Evolutionary conservation across 805 yeast genomes (phyloP).

Genomic region (Saturnispora hagleri): DNA sequence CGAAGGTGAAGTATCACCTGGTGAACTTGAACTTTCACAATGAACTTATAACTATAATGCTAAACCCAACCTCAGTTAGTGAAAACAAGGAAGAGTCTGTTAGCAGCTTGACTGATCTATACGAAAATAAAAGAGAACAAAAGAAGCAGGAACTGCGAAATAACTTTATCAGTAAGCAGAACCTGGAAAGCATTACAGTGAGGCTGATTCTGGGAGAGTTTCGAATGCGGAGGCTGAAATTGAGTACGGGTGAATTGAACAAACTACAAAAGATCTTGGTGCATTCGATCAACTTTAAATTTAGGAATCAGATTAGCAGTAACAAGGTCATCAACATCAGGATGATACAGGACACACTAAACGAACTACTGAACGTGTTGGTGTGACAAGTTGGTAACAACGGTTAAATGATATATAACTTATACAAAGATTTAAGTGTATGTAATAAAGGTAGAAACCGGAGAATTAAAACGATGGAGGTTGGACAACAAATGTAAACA

Average conservation of each 20-base stretch:
- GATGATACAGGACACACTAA: background rate
- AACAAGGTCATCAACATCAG: background rate
- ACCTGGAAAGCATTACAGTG: background rate
- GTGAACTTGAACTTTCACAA: background rate
- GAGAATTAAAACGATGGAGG: background rate
- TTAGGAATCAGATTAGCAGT: background rate
- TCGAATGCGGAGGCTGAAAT: background rate
- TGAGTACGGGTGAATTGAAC: background rate
- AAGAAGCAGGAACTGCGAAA: background rate
- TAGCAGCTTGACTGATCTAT: background rate
- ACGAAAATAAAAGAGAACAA: background rate
- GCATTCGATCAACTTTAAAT: background rate
- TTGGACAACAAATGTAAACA: background rate
- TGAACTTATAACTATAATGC: background rate
- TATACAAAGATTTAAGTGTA: background rate
- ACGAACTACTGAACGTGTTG: background rate
- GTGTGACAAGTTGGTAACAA: background rate
- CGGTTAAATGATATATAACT: background rate
- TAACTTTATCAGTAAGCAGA: background rate
- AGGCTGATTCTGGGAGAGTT: background rate
- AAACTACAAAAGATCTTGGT: background rate
- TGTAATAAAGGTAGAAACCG: background rate
- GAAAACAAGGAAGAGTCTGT: background rate
- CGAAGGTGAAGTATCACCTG: background rate
- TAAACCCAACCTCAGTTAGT: background rate